Evolutionary conservation across 805 yeast species (phyloP), one percentile per base, ranked within the genome.

Genomic region (Maudiozyma turicensis): DNA sequence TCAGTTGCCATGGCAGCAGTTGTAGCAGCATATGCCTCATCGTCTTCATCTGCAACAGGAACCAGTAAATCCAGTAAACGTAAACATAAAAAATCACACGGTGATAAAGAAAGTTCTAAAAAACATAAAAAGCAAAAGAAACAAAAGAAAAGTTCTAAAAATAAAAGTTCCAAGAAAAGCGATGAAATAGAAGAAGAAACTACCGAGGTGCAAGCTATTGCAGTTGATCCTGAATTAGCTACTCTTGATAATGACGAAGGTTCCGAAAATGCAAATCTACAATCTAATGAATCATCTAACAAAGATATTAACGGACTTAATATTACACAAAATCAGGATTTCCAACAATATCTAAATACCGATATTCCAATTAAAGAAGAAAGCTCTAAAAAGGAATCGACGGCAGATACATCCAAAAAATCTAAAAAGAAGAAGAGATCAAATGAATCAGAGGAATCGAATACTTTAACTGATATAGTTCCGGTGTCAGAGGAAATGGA

Each of bases 221-320:
- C 73, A 34, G 82, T 79, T 34, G 84, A 80, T 58, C 83, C 84
- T 0, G 84, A 75, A 54, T 58, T 80, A 38, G 76, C 80, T 8
- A 75, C 75, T 34, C 51, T 76, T 29, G 81, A 75, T 56, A 72
- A 66, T 44, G 32, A 40, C 13, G 52, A 55, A 9, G n/a, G 30
- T 14, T 20, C 26, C 26, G 37, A 41, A 26, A 31, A 45, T 49
- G 55, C 68, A 3, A n/a, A 38, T 15, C 14, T 8, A 38, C 14
- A 38, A 10, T 58, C 71, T 10, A 58, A 75, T 14, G 40, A 38
- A 6, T 8, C 26, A 15, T 57, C 70, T 9, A 58, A 75, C 14
- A 56, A 72, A 4, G 82, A 20, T 20, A 20, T 20, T 20, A 20
- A 20, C 26, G 26, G 26, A 20, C 26, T 20, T 20, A 79, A 81